phyloP scores from a whole-genome alignment of 495 filamentous ascomycete genomes.

The Penicillium verhagenii region DNA sequence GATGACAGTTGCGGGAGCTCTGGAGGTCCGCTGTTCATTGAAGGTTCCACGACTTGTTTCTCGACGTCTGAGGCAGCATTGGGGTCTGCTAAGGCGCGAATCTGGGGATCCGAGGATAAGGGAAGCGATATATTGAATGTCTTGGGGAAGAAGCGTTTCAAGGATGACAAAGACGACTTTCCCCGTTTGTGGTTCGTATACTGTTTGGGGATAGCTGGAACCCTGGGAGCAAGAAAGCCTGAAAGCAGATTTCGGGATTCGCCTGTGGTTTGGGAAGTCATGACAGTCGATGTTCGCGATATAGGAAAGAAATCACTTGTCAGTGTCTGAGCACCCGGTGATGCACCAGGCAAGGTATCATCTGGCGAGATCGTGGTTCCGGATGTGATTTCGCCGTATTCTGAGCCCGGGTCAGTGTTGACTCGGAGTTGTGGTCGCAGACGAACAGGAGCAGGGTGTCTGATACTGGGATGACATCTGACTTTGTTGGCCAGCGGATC shows the following conservation, averaged over 20 bases:
- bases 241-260: constrained; percentile 22
- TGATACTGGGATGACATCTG: constrained; percentile 32
- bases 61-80: constrained; percentile 29
- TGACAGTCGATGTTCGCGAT: constrained; percentile 35
- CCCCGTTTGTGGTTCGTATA: constrained; percentile 27
- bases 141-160: constrained; percentile 40
- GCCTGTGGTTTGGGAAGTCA: constrained; percentile 21
- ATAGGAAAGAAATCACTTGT: constrained; percentile 26
- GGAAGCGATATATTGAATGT: constrained; percentile 30
- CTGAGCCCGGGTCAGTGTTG: constrained; percentile 29
- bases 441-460: constrained; percentile 35
- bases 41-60: constrained; percentile 28
- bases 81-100: constrained; percentile 38
- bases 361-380: constrained; percentile 32
- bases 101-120: constrained; percentile 43
- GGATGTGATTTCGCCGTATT: constrained; percentile 29
- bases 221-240: constrained; percentile 22
- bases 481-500: constrained; percentile 33
- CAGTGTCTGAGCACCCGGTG: constrained; percentile 25
- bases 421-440: constrained; percentile 33
- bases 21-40: neutral
- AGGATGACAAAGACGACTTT: constrained; percentile 41
- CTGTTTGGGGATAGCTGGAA: constrained; percentile 22
- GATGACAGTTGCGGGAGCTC: neutral
- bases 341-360: constrained; percentile 23